phyloP scores from a whole-genome alignment of 257 asterid species.

The Lithospermum erythrorhizon region DNA sequence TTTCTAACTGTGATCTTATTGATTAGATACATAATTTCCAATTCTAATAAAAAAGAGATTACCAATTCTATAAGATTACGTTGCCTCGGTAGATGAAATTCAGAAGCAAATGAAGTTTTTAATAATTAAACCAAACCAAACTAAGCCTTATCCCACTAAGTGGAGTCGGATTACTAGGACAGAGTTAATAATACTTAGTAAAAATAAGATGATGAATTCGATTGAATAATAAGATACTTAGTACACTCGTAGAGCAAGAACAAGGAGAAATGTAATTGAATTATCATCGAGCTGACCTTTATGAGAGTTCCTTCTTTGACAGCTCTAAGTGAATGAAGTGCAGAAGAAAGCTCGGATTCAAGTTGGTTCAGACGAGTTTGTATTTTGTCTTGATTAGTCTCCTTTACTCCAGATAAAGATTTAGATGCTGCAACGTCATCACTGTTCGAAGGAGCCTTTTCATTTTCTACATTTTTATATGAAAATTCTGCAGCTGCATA shows the following conservation, averaged over 20 bases:
- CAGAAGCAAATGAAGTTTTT: background rate
- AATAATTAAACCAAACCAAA: no score
- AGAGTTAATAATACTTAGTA: no score
- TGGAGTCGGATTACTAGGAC: no score
- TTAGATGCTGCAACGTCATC: constrained; percentile 20
- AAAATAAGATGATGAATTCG: no score
- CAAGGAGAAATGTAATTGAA: constrained; percentile 6
- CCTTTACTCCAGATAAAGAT: constrained; percentile 22
- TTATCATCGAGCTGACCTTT: constrained; percentile 28
- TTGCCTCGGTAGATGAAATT: no score
- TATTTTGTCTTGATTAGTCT: constrained; percentile 28
- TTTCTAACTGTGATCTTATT: no score
- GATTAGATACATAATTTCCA: no score
- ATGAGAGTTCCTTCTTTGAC: constrained; percentile 24
- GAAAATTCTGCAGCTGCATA: constrained; percentile 80
- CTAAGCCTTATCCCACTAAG: no score
- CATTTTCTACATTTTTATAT: constrained; percentile 17
- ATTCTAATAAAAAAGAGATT: no score
- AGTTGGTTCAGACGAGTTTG: constrained; percentile 47
- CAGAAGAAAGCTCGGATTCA: constrained; percentile 54
- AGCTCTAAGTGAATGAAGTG: constrained; percentile 49
- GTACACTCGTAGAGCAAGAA: background rate
- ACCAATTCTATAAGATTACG: no score
- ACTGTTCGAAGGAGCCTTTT: constrained; percentile 18
- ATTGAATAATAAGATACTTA: background rate